Evolutionary conservation across 768 basidiomycete genomes (phyloP), one percentile per base, ranked within the genome.

Genomic region (Gymnopilus junonius): DNA sequence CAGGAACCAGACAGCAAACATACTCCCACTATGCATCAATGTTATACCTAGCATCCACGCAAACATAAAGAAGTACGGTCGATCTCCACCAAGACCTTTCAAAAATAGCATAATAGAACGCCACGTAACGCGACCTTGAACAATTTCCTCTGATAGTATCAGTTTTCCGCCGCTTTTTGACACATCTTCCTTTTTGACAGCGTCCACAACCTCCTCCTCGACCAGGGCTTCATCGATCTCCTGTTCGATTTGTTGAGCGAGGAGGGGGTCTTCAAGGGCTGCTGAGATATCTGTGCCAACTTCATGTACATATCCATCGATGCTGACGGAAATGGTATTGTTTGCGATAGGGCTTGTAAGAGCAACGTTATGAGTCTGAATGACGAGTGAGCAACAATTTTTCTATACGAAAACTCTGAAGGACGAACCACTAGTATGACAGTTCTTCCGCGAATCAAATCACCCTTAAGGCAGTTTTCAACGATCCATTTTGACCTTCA

Each of bases 401-500:
- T n/a, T n/a, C n/a, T n/a, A n/a, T n/a, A n/a, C n/a, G n/a, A n/a
- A n/a, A n/a, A n/a, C n/a, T n/a, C n/a, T n/a, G n/a, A 34, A 23
- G 32, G 27, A 72, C 82, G 55, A 65, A 86, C 86, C 40, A 97
- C 94, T 23, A 98, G 82, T 42, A 97, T 81, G 53, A 96, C 78
- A 0, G 95, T 97, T 54, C 95, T 83, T n/a, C 86, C 87, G 25
- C 78, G 74, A 71, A 95, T 81, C 42, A 97, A 78, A 43, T 90
- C 87, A 7, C 95, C 94, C 65, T 83, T 81, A 20, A 98, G 78
- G 68, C 93, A 95, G 55, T 93, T 81, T 20, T 86, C 80, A 68
- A 89, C 90, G 43, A 98, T 84, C 75, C 93, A 92, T 64, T 89
- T 86, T 0, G 94, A 90, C 0, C 93, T 95, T 67, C 90, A 88